phyloP scores from a whole-genome alignment of 139 green algal species.

The Closterium sp. region DNA sequence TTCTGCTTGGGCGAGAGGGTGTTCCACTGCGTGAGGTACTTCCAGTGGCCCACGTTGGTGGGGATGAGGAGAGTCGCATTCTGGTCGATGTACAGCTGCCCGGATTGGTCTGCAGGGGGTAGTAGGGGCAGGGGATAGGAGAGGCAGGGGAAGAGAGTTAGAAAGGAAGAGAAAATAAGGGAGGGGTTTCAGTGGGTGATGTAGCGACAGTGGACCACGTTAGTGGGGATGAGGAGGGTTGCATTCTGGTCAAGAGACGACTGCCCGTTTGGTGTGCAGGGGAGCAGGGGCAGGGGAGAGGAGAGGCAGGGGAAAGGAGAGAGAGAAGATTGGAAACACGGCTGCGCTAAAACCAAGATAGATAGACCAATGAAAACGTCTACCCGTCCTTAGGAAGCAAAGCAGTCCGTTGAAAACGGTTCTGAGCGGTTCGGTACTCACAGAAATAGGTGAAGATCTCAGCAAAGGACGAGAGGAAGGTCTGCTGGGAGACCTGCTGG shows the following conservation, averaged over 20 bases:
- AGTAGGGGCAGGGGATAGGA: neutral
- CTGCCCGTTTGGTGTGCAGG: neutral
- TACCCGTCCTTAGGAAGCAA: too few species aligned
- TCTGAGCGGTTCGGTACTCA: too few species aligned
- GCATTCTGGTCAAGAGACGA: neutral
- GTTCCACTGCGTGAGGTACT: neutral
- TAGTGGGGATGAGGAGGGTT: neutral
- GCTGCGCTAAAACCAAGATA: too few species aligned
- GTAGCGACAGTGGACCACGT: neutral
- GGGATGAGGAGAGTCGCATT: neutral
- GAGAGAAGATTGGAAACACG: too few species aligned
- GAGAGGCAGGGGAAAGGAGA: too few species aligned
- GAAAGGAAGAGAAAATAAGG: too few species aligned
- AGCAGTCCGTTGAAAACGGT: too few species aligned
- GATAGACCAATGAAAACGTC: too few species aligned
- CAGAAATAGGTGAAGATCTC: neutral
- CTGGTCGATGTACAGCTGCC: neutral
- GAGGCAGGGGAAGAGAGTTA: too few species aligned
- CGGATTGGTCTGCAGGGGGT: neutral
- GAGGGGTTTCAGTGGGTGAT: neutral
- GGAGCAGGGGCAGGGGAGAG: too few species aligned
- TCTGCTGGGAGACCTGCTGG: neutral
- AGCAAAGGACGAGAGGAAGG: neutral
- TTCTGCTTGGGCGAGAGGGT: neutral
- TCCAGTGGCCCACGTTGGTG: neutral